phyloP scores from a whole-genome alignment of 805 yeast species.

The Peterozyma xylosa region DNA sequence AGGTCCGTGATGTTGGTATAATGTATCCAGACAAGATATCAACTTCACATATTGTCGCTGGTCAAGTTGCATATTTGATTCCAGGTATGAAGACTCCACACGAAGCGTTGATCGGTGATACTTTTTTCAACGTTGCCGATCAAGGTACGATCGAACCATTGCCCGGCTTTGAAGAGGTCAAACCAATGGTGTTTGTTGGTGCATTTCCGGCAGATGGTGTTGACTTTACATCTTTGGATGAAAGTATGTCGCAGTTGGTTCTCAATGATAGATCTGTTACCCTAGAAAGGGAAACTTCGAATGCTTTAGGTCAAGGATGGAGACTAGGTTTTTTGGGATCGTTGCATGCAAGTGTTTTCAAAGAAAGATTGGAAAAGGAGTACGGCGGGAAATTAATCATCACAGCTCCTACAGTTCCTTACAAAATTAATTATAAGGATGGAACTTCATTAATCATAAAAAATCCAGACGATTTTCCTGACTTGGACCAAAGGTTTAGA shows the following conservation, averaged over 20 bases:
- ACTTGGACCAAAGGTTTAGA: constrained; percentile 31
- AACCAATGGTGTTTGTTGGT: constrained; percentile 98
- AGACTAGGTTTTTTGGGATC: constrained; percentile 92
- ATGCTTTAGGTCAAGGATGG: constrained; percentile 97
- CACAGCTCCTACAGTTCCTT: constrained; percentile 96
- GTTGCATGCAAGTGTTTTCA: constrained; percentile 89
- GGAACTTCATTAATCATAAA: constrained; percentile 63
- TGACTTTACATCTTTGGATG: constrained; percentile 84
- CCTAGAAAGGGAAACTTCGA: constrained; percentile 82
- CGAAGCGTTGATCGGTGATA: constrained; percentile 90
- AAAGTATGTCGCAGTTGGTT: constrained; percentile 80
- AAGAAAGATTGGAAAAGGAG: constrained; percentile 85
- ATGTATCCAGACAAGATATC: constrained; percentile 86
- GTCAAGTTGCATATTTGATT: constrained; percentile 92
- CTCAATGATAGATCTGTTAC: constrained; percentile 90
- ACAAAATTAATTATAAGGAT: constrained; percentile 60
- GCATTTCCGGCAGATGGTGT: constrained; percentile 96
- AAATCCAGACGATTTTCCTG: constrained; percentile 93
- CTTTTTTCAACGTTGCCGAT: constrained; percentile 56
- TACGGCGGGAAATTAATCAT: constrained; percentile 89
- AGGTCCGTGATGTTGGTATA: constrained; percentile 87
- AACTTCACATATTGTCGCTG: constrained; percentile 62
- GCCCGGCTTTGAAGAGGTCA: constrained; percentile 94
- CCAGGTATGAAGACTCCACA: constrained; percentile 87
- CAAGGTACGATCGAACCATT: constrained; percentile 59